phyloP scores from a whole-genome alignment of 352 stramenopile genomes.

The Phytophthora podocarpi region DNA sequence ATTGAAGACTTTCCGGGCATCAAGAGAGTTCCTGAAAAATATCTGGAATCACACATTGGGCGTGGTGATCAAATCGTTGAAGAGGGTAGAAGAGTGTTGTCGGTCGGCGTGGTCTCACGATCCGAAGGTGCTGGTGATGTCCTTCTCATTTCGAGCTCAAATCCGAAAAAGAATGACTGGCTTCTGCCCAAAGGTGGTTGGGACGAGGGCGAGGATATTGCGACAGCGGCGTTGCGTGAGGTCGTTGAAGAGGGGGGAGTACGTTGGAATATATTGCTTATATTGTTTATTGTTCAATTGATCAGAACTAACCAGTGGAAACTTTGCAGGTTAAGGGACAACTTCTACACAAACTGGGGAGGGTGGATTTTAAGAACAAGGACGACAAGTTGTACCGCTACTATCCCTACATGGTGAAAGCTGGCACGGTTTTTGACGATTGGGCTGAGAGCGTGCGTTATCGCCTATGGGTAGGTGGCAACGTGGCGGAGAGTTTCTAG shows the following conservation, averaged over 20 bases:
- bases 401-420: conserved; percentile 14
- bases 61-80: too few species aligned
- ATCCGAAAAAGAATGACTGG: conserved; percentile 14
- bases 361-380: conserved; percentile 8
- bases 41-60: neutral
- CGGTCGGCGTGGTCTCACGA: too few species aligned
- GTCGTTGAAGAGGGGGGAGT: conserved; percentile 29
- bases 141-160: conserved; percentile 26
- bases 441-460: conserved; percentile 26
- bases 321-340: conserved; percentile 3
- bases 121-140: too few species aligned
- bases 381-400: neutral
- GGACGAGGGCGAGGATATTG: conserved; percentile 7
- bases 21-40: neutral
- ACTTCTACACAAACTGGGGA: neutral
- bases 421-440: conserved; percentile 4
- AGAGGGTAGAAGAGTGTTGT: too few species aligned
- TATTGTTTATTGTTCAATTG: too few species aligned
- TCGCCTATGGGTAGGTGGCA: conserved; percentile 20
- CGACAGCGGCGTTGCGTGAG: conserved; percentile 7
- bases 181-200: conserved; percentile 26
- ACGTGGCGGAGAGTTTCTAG: neutral
- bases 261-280: neutral
- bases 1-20: neutral
- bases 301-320: too few species aligned